Evolutionary conservation across 176 grass and related monocot species (phyloP).

Genomic region (Oryza coarctata): DNA sequence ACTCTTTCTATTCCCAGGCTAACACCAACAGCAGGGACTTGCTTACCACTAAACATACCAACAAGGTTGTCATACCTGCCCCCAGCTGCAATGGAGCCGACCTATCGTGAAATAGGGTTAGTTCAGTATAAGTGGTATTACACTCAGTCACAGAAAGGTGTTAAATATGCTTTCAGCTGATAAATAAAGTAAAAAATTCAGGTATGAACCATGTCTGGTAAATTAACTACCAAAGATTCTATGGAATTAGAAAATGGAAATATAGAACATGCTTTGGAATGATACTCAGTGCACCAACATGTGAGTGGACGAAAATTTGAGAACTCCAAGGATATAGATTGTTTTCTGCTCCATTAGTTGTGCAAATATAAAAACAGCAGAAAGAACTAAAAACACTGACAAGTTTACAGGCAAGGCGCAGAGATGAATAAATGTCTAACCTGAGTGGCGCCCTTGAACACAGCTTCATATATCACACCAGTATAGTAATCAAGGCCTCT

Average conservation of each 20-base stretch:
- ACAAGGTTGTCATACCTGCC: conserved; percentile 90
- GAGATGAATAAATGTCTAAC: conserved; percentile 30
- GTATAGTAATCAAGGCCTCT: conserved; percentile 98
- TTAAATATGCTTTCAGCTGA: neutral
- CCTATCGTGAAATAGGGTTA: conserved; percentile 46
- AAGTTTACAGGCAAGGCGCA: neutral
- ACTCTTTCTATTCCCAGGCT: conserved; percentile 98
- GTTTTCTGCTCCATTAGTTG: no score
- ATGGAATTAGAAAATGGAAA: neutral
- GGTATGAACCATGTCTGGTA: neutral
- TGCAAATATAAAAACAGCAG: no score
- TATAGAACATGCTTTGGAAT: neutral
- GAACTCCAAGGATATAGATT: no score
- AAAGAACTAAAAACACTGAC: no score
- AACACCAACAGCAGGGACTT: conserved; percentile 91
- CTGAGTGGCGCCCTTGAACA: conserved; percentile 92
- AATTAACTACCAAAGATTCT: neutral
- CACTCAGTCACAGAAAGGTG: neutral
- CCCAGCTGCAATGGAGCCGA: conserved; percentile 94
- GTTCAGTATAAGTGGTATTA: neutral
- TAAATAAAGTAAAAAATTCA: neutral
- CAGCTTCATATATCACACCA: conserved; percentile 97
- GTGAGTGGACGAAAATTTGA: no score
- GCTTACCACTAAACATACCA: conserved; percentile 94
- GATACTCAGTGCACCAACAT: no score